Percentiles rank a stretch among this genome's conserved stretches.
Evolutionary conservation across 2,329 filamentous ascomycete genomes (phyloP).

Genomic region (Diaporthe australafricana): DNA sequence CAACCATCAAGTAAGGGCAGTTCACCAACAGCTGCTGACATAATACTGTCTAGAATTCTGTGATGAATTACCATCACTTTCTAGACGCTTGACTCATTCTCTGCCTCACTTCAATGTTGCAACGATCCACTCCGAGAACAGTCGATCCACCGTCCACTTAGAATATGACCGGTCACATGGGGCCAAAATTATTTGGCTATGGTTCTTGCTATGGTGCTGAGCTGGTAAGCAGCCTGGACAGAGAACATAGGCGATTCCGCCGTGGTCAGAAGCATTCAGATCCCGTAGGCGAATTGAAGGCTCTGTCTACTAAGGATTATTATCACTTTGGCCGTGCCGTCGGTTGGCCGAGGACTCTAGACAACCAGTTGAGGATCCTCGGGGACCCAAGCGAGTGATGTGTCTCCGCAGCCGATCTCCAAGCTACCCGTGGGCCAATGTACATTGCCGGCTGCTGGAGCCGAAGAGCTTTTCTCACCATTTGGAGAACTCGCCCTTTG

Average conservation of each 20-base stretch:
- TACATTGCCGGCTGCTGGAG: neutral
- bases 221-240: neutral
- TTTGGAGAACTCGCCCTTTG: neutral
- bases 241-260: neutral
- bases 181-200: neutral
- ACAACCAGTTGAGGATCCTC: no score
- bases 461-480: neutral
- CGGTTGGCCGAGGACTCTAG: neutral
- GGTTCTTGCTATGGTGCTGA: neutral
- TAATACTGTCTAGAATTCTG: neutral
- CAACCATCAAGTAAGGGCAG: neutral
- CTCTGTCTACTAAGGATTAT: neutral
- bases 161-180: neutral
- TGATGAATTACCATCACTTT: neutral
- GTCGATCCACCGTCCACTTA: no score
- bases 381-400: neutral
- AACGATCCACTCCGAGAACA: neutral
- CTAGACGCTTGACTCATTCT: neutral
- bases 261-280: neutral
- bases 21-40: neutral
- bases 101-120: neutral
- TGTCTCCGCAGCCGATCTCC: slow-evolving; percentile 6
- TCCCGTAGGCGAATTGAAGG: neutral
- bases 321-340: neutral
- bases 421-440: neutral